Evolutionary conservation across 305 asterid species (phyloP).

Genomic region (Solanum hybrid): DNA sequence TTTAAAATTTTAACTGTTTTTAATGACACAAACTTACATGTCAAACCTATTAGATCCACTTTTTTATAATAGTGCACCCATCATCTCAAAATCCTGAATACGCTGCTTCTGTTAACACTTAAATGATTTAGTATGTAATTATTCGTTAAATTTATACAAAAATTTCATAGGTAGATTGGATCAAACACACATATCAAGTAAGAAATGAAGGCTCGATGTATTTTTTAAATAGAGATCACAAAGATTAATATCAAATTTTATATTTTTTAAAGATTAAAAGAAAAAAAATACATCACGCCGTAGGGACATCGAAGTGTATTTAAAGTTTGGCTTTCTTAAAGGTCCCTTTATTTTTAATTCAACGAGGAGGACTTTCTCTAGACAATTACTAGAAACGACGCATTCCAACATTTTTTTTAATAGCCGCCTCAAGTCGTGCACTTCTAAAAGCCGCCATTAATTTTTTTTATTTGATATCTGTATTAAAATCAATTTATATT

Average conservation of each 20-base stretch:
- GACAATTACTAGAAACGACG: not conserved
- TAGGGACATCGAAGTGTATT: not conserved
- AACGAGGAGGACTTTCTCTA: not conserved
- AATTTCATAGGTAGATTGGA: not conserved
- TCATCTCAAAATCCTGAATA: accelerated
- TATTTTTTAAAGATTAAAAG: not conserved
- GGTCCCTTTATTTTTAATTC: not conserved
- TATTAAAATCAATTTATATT: too few relatives aligned
- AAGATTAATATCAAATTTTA: not conserved
- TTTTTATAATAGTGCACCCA: too few relatives aligned
- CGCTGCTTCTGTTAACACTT: too few relatives aligned
- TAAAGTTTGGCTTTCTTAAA: not conserved
- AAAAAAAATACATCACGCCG: not conserved
- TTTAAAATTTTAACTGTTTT: too few relatives aligned
- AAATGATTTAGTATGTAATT: not conserved
- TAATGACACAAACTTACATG: too few relatives aligned
- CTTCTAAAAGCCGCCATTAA: not conserved
- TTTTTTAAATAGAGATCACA: not conserved
- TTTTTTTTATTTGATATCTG: too few relatives aligned
- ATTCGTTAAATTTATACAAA: not conserved
- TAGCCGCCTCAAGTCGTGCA: not conserved
- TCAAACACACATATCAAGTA: not conserved
- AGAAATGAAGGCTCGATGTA: not conserved
- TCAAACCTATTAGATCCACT: too few relatives aligned
- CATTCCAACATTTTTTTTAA: not conserved